A percentile compares a stretch with the other conserved stretches of the same genome.
These are phyloP conservation scores for Plasmopara muralis DNA, from an alignment of 352 stramenopile species.

Conservation along the genomic window DNA sequence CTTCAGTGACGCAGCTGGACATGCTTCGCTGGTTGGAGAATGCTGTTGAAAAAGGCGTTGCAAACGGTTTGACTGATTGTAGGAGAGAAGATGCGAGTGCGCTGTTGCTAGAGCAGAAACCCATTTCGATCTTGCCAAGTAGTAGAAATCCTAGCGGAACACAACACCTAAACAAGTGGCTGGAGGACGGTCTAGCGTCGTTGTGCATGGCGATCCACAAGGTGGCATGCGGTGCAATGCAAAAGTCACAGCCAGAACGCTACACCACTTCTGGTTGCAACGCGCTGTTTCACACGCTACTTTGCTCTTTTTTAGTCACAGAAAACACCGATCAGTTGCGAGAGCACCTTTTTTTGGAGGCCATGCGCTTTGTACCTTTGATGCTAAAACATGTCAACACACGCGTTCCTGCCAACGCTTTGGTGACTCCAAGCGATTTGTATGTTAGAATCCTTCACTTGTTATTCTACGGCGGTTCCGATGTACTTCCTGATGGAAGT, in stretches of 20 bases:
- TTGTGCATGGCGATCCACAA: slow-evolving; percentile 84
- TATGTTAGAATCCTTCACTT: slow-evolving; percentile 51
- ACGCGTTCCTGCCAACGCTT: slow-evolving; percentile 24
- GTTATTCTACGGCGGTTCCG: slow-evolving; percentile 67
- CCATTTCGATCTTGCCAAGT: slow-evolving; percentile 7
- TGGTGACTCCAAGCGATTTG: slow-evolving; percentile 16
- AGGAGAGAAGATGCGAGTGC: slow-evolving; percentile 16
- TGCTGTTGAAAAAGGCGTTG: slow-evolving; percentile 16
- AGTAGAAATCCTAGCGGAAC: slow-evolving; percentile 14
- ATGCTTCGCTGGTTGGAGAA: slow-evolving; percentile 46
- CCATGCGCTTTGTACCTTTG: slow-evolving; percentile 67
- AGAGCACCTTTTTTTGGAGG: slow-evolving; percentile 56
- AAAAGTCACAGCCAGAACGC: slow-evolving; percentile 75
- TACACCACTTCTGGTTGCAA: slow-evolving; percentile 73
- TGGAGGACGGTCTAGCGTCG: slow-evolving; percentile 62
- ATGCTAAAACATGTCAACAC: slow-evolving; percentile 55
- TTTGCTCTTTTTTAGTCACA: slow-evolving; percentile 67
- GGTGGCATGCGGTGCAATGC: slow-evolving; percentile 72
- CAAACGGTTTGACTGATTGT: slow-evolving; percentile 10
- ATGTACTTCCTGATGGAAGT: slow-evolving; percentile 57
- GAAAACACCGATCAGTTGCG: slow-evolving; percentile 54
- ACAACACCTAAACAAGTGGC: slow-evolving; percentile 39
- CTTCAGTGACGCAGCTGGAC: slow-evolving; percentile 19
- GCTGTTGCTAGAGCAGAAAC: slow-evolving; percentile 31
- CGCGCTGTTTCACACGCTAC: slow-evolving; percentile 71